Percentiles rank a stretch among this genome's conserved stretches.
phyloP scores from a whole-genome alignment of 2,329 filamentous ascomycete species.

The Colletotrichum tofieldiae region DNA sequence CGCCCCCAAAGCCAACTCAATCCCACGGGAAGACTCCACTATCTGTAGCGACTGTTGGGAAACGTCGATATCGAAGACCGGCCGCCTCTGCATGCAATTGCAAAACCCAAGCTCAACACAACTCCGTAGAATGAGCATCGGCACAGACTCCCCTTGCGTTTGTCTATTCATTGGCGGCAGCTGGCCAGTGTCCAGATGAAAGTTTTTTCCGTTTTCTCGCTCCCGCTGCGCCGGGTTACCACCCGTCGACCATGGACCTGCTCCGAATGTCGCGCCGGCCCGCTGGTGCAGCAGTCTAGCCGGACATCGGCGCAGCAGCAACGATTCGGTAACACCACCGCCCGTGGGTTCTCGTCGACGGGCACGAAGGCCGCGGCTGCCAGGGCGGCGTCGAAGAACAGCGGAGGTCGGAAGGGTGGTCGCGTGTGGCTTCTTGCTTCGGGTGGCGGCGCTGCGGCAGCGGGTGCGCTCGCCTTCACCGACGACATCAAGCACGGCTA shows the following conservation, averaged over 20 bases:
- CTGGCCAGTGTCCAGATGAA: conserved; percentile 57
- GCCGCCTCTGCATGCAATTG: background rate
- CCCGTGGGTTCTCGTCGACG: conserved; percentile 51
- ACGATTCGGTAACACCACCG: conserved; percentile 41
- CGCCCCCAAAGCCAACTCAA: conserved; percentile 26
- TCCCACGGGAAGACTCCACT: conserved; percentile 38
- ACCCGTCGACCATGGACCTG: conserved; percentile 62
- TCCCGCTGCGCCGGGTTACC: conserved; percentile 56
- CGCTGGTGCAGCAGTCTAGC: conserved; percentile 51
- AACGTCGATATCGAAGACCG: conserved; percentile 10
- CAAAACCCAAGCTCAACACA: background rate
- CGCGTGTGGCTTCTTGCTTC: conserved; percentile 64
- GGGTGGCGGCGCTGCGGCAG: conserved; percentile 64
- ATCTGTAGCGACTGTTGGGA: conserved; percentile 34
- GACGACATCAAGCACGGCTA: conserved; percentile 84
- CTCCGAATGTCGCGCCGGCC: conserved; percentile 57
- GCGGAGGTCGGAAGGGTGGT: conserved; percentile 42
- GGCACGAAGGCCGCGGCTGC: conserved; percentile 31
- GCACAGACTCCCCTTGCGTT: conserved; percentile 27
- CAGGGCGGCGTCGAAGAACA: conserved; percentile 13
- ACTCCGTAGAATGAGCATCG: conserved; percentile 39
- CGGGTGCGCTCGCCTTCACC: conserved; percentile 68
- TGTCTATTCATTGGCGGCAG: conserved; percentile 36
- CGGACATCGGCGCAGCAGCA: conserved; percentile 49
- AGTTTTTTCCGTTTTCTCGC: conserved; percentile 55